Evolutionary conservation across 1,284 basidiomycete genomes (phyloP).

Genomic region (Hemileia vastatrix): DNA sequence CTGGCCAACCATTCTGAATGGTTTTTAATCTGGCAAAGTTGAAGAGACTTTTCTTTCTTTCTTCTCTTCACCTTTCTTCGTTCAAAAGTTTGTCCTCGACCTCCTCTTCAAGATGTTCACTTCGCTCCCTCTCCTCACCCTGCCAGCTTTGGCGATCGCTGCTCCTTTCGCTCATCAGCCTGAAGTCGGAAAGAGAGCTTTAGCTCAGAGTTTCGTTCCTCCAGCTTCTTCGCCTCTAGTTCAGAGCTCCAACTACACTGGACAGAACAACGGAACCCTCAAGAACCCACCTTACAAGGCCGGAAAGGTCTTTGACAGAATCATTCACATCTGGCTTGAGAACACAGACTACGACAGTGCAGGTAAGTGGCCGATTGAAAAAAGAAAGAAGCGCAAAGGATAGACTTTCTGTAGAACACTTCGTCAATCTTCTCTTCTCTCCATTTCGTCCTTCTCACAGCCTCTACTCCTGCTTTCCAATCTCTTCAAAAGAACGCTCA

Average conservation of each 20-base stretch:
- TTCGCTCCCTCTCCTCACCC: neutral
- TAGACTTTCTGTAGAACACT: neutral
- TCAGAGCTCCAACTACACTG: conserved; percentile 46
- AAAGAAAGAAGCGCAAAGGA: neutral
- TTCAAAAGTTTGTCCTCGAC: no score
- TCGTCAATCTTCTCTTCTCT: conserved; percentile 2
- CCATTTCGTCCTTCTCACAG: conserved; percentile 25
- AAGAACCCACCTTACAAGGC: conserved; percentile 44
- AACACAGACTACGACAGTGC: conserved; percentile 52
- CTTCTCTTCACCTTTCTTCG: neutral
- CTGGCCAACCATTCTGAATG: no score
- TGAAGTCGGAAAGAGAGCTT: no score
- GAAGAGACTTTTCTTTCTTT: neutral
- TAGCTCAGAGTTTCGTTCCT: conserved; percentile 46
- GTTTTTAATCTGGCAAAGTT: neutral
- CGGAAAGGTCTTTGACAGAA: conserved; percentile 52
- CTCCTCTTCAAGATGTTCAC: no score
- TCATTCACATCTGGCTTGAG: conserved; percentile 53
- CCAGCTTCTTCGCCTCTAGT: conserved; percentile 46
- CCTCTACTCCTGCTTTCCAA: conserved; percentile 48
- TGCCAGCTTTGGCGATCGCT: conserved; percentile 3
- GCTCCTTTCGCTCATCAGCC: conserved; percentile 21
- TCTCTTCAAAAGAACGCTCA: conserved; percentile 51
- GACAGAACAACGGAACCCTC: conserved; percentile 47
- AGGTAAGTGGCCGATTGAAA: neutral